phyloP scores from a whole-genome alignment of 2,329 filamentous ascomycete species.

The Arthrobotrys conoides region DNA sequence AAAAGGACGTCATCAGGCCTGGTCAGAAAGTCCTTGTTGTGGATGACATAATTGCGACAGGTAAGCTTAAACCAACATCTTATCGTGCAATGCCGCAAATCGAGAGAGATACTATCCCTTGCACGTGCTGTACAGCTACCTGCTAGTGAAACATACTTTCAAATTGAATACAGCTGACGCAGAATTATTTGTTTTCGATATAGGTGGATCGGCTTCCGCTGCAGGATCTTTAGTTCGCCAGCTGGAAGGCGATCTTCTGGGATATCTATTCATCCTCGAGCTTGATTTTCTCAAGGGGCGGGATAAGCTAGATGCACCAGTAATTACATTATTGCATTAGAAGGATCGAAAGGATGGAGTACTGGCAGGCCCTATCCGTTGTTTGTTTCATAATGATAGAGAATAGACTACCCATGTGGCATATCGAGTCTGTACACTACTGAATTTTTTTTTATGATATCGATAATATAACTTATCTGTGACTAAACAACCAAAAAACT shows the following conservation, averaged over 20 bases:
- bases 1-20: constrained; percentile 83
- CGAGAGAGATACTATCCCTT: neutral
- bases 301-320: constrained; percentile 86
- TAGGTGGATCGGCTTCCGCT: constrained; percentile 54
- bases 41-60: constrained; percentile 98
- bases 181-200: constrained; percentile 1
- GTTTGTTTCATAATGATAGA: constrained; percentile 17
- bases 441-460: neutral
- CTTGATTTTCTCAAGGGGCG: constrained; percentile 92
- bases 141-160: neutral
- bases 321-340: constrained; percentile 79
- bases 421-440: neutral
- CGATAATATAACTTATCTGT: neutral
- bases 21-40: constrained; percentile 93
- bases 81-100: neutral
- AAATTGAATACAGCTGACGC: constrained; percentile 21
- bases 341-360: neutral
- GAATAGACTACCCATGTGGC: neutral
- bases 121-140: neutral
- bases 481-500: neutral
- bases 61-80: constrained; percentile 71
- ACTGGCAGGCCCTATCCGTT: neutral
- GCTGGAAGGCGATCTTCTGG: constrained; percentile 86
- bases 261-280: constrained; percentile 95
- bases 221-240: constrained; percentile 68